Evolutionary conservation across 106 monocot species (phyloP).

Genomic region (Hemerocallis citrina): DNA sequence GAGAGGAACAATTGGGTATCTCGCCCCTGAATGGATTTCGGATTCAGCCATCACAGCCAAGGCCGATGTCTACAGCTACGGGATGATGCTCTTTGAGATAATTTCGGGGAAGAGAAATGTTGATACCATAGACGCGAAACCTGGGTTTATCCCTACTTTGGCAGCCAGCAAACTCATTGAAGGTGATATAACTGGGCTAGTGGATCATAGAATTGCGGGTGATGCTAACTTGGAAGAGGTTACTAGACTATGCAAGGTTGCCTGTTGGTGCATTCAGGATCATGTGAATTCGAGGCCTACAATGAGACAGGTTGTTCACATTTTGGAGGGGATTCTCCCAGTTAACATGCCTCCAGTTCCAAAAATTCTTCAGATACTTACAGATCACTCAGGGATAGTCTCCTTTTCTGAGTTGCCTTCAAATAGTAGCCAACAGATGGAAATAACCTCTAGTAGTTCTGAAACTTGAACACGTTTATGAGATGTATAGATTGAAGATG

Average conservation of each 20-base stretch:
- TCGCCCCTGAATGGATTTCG: slow-evolving; percentile 37
- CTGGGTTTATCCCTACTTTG: slow-evolving; percentile 6
- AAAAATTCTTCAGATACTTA: neutral
- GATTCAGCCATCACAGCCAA: slow-evolving; percentile 23
- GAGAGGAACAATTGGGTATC: slow-evolving; percentile 32
- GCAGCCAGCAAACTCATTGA: slow-evolving; percentile 10
- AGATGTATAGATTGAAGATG: no score
- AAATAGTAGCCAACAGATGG: no score
- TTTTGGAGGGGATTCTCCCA: slow-evolving; percentile 1
- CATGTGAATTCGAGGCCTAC: slow-evolving; percentile 5
- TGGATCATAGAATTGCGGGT: slow-evolving; percentile 12
- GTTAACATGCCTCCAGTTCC: slow-evolving; percentile 8
- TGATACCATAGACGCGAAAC: neutral
- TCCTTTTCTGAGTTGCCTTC: no score
- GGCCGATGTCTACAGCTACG: slow-evolving; percentile 36
- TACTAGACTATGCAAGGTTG: slow-evolving; percentile 9
- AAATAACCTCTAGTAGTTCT: no score
- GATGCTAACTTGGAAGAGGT: slow-evolving; percentile 9
- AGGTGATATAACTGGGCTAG: slow-evolving; percentile 16
- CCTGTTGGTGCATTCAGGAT: slow-evolving; percentile 17
- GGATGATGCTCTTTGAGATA: slow-evolving; percentile 32
- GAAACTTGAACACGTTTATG: no score
- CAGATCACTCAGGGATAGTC: no score
- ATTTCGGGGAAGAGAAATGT: slow-evolving; percentile 26
- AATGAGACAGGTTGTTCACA: slow-evolving; percentile 8